Base-by-base conservation (phyloP, 495 filamentous ascomycete genomes). In the Penicillium canescens region DNA sequence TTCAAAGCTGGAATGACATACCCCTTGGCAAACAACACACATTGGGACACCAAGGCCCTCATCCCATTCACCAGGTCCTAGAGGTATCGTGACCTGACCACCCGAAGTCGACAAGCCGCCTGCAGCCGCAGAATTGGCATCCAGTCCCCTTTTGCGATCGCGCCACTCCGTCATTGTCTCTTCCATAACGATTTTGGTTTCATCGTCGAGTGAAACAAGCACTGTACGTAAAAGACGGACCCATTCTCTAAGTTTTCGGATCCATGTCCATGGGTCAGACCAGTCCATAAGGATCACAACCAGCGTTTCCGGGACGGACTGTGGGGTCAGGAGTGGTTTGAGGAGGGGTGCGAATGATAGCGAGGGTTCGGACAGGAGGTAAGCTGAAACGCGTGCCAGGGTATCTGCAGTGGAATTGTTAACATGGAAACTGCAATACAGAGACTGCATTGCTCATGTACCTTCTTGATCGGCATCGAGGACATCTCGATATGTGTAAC, bases 401-500 rank as follows among this genome's bases (percentile, higher is more conserved):
- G 86, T 92, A 77, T 97, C 92, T 92, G 56, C 20, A 31, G 40
- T 37, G 8, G 3, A 46, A 21, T 14, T 28, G 33, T 46, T 44
- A 56, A 36, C 8, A 35, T 34, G 36, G n/a, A 3, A 3, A 12
- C 42, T 42, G 20, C 23, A 21, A 20, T 54, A 33, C 9, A 50
- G 33, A 33, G 20, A 12, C 5, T 23, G 28, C 13, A 58, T 14
- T 12, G 38, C 10, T 16, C 13, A 42, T 26, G 18, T 59, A 91
- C 89, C 90, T 82, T 98, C 93, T 62, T 95, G 91, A 66, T 98
- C 93, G 49, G 91, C 87, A 75, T 97, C 93, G 28, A 96, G 76
- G 37, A 98, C 91, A 74, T 98, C 92, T 65, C 91, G 88, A 68
- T 96, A 98, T 44, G 93, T 96, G 70, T 97, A 97, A 42, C 93